phyloP scores from a whole-genome alignment of 306 rosid species.

The Arachis hypogaea region DNA sequence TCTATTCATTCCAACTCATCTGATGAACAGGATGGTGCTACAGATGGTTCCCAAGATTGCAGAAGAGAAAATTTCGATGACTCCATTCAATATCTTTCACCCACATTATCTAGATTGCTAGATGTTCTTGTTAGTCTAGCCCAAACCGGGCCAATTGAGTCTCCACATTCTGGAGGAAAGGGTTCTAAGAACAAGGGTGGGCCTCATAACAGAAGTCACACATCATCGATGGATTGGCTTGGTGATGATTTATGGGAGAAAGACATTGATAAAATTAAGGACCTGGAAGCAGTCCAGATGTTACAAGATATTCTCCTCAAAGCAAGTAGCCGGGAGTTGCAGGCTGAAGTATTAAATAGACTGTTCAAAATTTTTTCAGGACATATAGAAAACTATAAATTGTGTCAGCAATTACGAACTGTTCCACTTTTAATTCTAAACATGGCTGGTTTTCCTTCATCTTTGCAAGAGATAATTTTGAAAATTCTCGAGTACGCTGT shows the following conservation, averaged over 20 bases:
- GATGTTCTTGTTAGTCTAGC: slow-evolving; percentile 95
- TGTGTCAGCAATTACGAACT: slow-evolving; percentile 94
- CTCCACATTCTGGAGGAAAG: slow-evolving; percentile 61
- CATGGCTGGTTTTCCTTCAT: slow-evolving; percentile 87
- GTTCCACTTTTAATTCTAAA: slow-evolving; percentile 96
- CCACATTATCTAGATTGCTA: slow-evolving; percentile 85
- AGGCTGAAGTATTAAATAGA: slow-evolving; percentile 95
- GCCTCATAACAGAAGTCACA: slow-evolving; percentile 68
- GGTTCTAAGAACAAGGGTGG: slow-evolving; percentile 67
- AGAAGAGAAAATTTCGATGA: slow-evolving; percentile 46
- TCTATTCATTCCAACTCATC: slow-evolving; percentile 49
- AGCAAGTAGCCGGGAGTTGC: slow-evolving; percentile 79
- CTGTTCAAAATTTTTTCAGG: slow-evolving; percentile 95
- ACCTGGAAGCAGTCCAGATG: slow-evolving; percentile 99
- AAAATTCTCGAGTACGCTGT: slow-evolving; percentile 99
- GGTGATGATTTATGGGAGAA: slow-evolving; percentile 92
- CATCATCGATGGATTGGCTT: slow-evolving; percentile 72
- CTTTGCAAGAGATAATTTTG: slow-evolving; percentile 87
- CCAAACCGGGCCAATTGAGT: slow-evolving; percentile 84
- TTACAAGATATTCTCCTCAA: slow-evolving; percentile 97
- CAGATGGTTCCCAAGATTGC: slow-evolving; percentile 53
- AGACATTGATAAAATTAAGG: slow-evolving; percentile 87
- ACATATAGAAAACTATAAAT: slow-evolving; percentile 88
- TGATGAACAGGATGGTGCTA: slow-evolving; percentile 49
- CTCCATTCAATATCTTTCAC: slow-evolving; percentile 60